A percentile compares a stretch with the other conserved stretches of the same genome.
Conservation (phyloP, 768 basidiomycete species). For the Boletus subcaerulescens region DNA sequence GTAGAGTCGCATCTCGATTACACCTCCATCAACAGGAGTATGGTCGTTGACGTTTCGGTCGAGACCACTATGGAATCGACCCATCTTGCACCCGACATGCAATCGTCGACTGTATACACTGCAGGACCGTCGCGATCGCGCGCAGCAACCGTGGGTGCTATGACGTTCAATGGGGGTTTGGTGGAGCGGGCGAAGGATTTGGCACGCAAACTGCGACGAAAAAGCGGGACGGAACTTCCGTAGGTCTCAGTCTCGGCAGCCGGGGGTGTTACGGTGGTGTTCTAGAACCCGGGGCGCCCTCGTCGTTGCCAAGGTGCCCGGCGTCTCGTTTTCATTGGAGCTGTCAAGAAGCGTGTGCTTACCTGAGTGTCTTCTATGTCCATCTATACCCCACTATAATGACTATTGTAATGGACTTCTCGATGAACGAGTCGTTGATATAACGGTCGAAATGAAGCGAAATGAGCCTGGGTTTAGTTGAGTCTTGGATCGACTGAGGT, state of each 20-base stretch:
- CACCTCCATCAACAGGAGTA: constrained; percentile 25
- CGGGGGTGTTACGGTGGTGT: constrained; percentile 20
- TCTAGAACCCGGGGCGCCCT: constrained; percentile 7
- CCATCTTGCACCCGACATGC: background rate
- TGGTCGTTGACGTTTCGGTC: constrained; percentile 49
- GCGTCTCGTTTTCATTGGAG: constrained; percentile 17
- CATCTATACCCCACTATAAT: constrained; percentile 20
- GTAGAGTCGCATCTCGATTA: constrained; percentile 40
- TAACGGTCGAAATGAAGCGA: constrained; percentile 20
- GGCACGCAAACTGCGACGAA: constrained; percentile 44
- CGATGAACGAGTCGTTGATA: constrained; percentile 13
- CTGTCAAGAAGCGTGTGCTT: constrained; percentile 11
- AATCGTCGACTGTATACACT: constrained; percentile 20
- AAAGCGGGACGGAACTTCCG: constrained; percentile 24
- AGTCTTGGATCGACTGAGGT: constrained; percentile 10
- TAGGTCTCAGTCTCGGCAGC: constrained; percentile 2
- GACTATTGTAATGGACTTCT: constrained; percentile 10
- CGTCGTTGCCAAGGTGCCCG: constrained; percentile 27
- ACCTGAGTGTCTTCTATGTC: constrained; percentile 24
- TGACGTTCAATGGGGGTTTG: constrained; percentile 28
- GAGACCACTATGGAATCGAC: constrained; percentile 36
- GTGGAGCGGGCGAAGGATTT: constrained; percentile 39
- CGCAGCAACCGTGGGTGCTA: constrained; percentile 33
- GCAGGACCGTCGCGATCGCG: constrained; percentile 32
- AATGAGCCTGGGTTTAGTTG: constrained; percentile 6